phyloP scores from a whole-genome alignment of 805 yeast species.

The Candida namnaoensis region DNA sequence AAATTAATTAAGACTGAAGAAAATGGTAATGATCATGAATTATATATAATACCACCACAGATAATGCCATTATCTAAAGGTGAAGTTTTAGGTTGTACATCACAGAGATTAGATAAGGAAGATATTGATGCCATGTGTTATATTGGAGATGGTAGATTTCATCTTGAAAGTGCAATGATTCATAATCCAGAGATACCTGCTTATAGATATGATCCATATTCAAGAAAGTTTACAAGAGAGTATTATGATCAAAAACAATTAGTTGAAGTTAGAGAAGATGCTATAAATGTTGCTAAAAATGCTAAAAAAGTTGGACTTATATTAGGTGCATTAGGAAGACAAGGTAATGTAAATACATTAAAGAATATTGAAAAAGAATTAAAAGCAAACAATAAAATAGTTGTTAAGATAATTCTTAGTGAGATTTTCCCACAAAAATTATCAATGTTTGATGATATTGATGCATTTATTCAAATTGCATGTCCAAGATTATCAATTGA shows the following conservation, averaged over 20 bases:
- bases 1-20: conserved; percentile 30
- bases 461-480: conserved; percentile 95
- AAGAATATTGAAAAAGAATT: conserved; percentile 53
- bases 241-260: conserved; percentile 81
- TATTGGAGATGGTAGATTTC: conserved; percentile 95
- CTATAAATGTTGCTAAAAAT: conserved; percentile 52
- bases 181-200: conserved; percentile 93
- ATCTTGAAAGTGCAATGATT: conserved; percentile 92
- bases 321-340: conserved; percentile 91
- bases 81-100: conserved; percentile 94
- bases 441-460: conserved; percentile 87
- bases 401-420: conserved; percentile 75
- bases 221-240: conserved; percentile 84
- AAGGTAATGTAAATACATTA: conserved; percentile 79
- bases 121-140: conserved; percentile 78
- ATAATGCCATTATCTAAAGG: conserved; percentile 90
- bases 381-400: conserved; percentile 45
- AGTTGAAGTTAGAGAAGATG: conserved; percentile 64
- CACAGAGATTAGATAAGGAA: conserved; percentile 62
- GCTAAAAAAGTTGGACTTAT: conserved; percentile 73
- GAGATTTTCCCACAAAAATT: conserved; percentile 92
- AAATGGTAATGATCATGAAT: conserved; percentile 28
- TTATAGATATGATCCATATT: conserved; percentile 90
- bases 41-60: conserved; percentile 79
- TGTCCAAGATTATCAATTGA: conserved; percentile 94